Conservation (phyloP, 331 rosid species). For the Cucumis variabilis region DNA sequence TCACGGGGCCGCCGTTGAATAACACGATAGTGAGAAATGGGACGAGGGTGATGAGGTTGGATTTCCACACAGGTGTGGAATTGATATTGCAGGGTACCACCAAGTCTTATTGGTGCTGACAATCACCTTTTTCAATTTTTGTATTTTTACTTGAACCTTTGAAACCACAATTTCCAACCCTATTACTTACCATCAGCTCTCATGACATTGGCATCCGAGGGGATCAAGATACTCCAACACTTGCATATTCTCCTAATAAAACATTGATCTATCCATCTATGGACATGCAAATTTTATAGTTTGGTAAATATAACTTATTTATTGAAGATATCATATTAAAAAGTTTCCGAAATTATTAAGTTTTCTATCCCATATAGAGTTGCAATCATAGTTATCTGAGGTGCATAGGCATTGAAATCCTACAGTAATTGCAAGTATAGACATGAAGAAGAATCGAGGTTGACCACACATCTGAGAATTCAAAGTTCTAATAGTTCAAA, state of each 20-base stretch:
- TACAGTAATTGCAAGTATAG: neutral
- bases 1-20: slow-evolving; percentile 47
- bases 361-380: too few species aligned
- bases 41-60: slow-evolving; percentile 51
- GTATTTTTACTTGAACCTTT: neutral
- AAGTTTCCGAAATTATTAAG: too few species aligned
- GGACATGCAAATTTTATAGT: too few species aligned
- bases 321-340: too few species aligned
- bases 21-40: slow-evolving; percentile 51
- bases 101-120: slow-evolving; percentile 42
- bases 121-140: slow-evolving; percentile 47
- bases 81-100: slow-evolving; percentile 57
- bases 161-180: neutral
- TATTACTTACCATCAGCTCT: neutral
- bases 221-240: neutral
- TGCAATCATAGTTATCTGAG: too few species aligned
- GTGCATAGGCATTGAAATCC: neutral
- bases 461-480: neutral
- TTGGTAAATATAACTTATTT: too few species aligned
- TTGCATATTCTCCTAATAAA: too few species aligned
- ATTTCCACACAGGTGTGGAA: slow-evolving; percentile 49
- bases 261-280: neutral
- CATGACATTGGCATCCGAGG: neutral
- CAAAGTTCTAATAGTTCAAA: neutral
- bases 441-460: neutral